These are phyloP conservation scores for Paratinospora sagittata DNA, from an alignment of 164 flowering plant genomes.

Conservation along the genomic window DNA sequence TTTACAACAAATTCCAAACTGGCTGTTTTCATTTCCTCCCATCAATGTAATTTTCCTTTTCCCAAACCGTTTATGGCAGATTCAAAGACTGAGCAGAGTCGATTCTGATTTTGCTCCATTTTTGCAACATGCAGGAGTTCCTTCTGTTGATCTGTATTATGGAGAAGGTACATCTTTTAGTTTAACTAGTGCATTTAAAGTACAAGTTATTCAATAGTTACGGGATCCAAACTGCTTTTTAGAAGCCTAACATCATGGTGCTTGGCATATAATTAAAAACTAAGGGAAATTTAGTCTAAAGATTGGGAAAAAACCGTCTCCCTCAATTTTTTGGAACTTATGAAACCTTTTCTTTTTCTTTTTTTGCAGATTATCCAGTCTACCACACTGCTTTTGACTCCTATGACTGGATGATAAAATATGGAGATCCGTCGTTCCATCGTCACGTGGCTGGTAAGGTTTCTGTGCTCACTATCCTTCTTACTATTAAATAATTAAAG, in stretches of 20 bases:
- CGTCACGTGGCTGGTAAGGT: constrained; percentile 83
- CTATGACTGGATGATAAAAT: constrained; percentile 64
- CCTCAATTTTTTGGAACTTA: no score
- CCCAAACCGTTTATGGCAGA: constrained; percentile 34
- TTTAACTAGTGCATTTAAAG: not conserved
- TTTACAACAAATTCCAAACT: not conserved
- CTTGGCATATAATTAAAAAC: not conserved
- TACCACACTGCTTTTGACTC: constrained; percentile 94
- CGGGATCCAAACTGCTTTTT: not conserved
- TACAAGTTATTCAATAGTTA: not conserved
- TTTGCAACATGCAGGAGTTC: constrained; percentile 87
- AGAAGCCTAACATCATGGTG: no score
- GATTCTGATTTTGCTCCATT: constrained; percentile 94
- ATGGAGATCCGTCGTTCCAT: constrained; percentile 81
- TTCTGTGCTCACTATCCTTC: not conserved
- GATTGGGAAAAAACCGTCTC: no score
- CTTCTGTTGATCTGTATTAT: constrained; percentile 71
- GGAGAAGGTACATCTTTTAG: constrained; percentile 56
- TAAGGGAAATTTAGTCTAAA: no score
- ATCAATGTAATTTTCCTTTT: not conserved
- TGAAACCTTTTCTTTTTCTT: no score
- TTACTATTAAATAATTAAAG: not conserved
- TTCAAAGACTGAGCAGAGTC: constrained; percentile 64
- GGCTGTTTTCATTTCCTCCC: not conserved
- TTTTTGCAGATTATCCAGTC: constrained; percentile 73